Conservation (phyloP, 2,329 filamentous ascomycete species). For the Phoma sp. region DNA sequence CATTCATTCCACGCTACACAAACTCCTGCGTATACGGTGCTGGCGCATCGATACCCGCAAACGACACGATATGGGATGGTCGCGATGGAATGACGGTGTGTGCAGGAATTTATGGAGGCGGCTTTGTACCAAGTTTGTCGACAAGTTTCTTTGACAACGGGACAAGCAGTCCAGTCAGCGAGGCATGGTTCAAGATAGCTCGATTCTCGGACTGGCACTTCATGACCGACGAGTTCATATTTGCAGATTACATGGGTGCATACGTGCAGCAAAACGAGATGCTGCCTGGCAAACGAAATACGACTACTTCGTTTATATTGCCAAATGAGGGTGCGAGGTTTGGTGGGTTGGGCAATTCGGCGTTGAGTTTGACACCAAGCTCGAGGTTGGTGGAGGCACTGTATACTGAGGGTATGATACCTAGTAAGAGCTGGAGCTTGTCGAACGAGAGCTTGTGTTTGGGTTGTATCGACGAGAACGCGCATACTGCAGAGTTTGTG, state of each 20-base stretch:
- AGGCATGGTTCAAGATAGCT: conserved; percentile 13
- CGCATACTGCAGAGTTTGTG: conserved; percentile 14
- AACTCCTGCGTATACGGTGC: conserved; percentile 23
- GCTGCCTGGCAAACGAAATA: conserved; percentile 12
- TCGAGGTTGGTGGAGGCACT: conserved; percentile 17
- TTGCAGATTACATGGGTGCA: conserved; percentile 19
- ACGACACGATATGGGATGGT: conserved; percentile 1
- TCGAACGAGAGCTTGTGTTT: conserved; percentile 22
- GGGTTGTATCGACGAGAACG: conserved; percentile 18
- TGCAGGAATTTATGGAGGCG: conserved; percentile 22
- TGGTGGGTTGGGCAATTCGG: conserved; percentile 15
- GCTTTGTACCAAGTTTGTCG: conserved; percentile 16
- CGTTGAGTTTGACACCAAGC: conserved; percentile 22
- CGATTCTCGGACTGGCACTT: conserved; percentile 17
- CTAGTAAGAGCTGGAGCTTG: conserved; percentile 24
- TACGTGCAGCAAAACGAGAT: conserved; percentile 13
- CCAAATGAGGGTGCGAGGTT: conserved; percentile 20
- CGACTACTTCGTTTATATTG: conserved; percentile 15
- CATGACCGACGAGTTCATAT: conserved; percentile 19
- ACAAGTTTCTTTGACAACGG: conserved; percentile 14
- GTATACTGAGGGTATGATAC: conserved; percentile 7
- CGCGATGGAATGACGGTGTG: conserved; percentile 17
- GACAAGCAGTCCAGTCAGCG: conserved; percentile 14
- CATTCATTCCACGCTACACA: conserved; percentile 27
- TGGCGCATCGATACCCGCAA: neutral